Evolutionary conservation across 2,329 filamentous ascomycete genomes (phyloP), one percentile per base, ranked within the genome.

Genomic region (Fusarium sp.): DNA sequence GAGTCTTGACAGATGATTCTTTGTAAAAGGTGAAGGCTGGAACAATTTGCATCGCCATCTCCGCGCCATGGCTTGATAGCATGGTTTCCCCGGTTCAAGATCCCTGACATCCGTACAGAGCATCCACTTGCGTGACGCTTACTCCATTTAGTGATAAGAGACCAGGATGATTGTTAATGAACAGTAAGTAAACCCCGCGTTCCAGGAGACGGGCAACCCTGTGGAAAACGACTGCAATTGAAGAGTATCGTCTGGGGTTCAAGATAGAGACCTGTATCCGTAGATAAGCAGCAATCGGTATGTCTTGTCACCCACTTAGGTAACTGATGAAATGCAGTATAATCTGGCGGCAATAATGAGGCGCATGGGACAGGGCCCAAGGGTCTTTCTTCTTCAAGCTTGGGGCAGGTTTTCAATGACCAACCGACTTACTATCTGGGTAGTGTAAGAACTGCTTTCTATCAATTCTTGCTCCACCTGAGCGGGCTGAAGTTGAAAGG

Each of bases 401-500:
- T 49, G 47, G 47, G 45, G 47, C 53, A 67, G 25, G 19, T 46
- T 27, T 13, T 65, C 35, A 19, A 53, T 33, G 35, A 45, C 20
- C 35, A 35, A 17, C 35, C 45, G 47, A 22, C 44, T 23, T 20
- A 45, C 39, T 33, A 37, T 41, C 25, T n/a, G n/a, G n/a, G 27
- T 32, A 14, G n/a, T 32, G 27, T 47, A 30, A 30, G 52, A 62
- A 37, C 35, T 39, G 40, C 22, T 56, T 56, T 49, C 52, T 67
- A 37, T 27, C 25, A 44, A 60, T 52, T 46, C 39, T 53, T 49
- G 56, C 68, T 68, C 71, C 71, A 73, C 71, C 56, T 22, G 30
- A 60, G 55, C 55, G 62, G 61, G 61, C 68, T 70, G 56, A 70
- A 63, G 58, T 66, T 57, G 51, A 71, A 55, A 72, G 60, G 43